phyloP scores from a whole-genome alignment of 140 eudicot genomes.

The Erigeron philadelphicus region DNA sequence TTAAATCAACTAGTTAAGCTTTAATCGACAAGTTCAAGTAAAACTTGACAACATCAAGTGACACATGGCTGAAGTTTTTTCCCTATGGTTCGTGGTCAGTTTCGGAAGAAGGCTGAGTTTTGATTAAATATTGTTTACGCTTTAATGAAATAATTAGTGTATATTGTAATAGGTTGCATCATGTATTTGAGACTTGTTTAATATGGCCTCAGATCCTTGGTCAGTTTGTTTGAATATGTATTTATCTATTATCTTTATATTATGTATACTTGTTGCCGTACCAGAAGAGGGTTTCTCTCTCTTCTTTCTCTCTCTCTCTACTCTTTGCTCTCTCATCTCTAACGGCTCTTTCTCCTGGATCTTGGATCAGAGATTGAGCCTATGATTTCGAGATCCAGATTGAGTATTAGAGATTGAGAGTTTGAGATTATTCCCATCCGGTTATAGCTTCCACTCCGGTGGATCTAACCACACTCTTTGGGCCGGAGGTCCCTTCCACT shows the following conservation, averaged over 20 bases:
- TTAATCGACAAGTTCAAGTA: neutral
- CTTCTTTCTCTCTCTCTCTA: too few species aligned
- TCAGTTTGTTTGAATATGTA: neutral
- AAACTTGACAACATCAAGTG: neutral
- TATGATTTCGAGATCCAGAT: too few species aligned
- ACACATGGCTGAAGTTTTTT: neutral
- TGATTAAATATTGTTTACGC: neutral
- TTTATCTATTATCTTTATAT: neutral
- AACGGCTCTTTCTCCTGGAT: too few species aligned
- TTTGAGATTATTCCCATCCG: too few species aligned
- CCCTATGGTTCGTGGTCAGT: neutral
- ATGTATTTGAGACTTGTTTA: slow-evolving; percentile 5
- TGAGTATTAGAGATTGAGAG: too few species aligned
- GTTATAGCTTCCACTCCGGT: too few species aligned
- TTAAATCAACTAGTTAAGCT: neutral
- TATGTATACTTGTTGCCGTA: slow-evolving; percentile 11
- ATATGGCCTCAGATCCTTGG: slow-evolving; percentile 10
- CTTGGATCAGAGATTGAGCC: too few species aligned
- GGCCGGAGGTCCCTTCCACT: too few species aligned
- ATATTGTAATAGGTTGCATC: neutral
- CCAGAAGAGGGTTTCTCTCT: too few species aligned
- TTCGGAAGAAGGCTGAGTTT: slow-evolving; percentile 8
- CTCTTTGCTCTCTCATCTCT: too few species aligned
- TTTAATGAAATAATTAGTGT: slow-evolving; percentile 11
- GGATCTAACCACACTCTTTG: too few species aligned